phyloP scores from a whole-genome alignment of 495 filamentous ascomycete genomes.

The Penicillium goetzii region DNA sequence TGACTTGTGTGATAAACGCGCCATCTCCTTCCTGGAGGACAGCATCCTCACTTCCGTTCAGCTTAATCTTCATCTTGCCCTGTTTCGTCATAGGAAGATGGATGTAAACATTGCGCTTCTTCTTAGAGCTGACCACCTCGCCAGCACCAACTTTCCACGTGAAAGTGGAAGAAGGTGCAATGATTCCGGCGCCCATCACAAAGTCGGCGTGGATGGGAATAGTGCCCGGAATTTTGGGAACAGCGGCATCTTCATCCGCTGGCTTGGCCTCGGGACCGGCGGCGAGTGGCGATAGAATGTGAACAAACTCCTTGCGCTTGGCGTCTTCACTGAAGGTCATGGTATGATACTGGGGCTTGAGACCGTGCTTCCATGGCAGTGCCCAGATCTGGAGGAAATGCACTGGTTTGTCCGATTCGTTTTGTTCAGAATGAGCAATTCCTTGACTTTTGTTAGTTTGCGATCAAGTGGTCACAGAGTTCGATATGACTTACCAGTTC shows the following conservation, averaged over 20 bases:
- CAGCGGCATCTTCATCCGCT: conserved; percentile 60
- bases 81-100: conserved; percentile 76
- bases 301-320: conserved; percentile 68
- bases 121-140: conserved; percentile 43
- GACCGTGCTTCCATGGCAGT: conserved; percentile 66
- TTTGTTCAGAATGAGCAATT: conserved; percentile 77
- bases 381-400: conserved; percentile 88
- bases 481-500: conserved; percentile 52
- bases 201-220: conserved; percentile 83
- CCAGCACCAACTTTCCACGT: conserved; percentile 64
- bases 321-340: conserved; percentile 65
- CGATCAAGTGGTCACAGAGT: not conserved
- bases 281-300: conserved; percentile 71
- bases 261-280: conserved; percentile 60
- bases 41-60: conserved; percentile 64
- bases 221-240: conserved; percentile 58
- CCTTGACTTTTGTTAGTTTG: conserved; percentile 41
- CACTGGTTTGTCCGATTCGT: conserved; percentile 65
- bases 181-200: conserved; percentile 72
- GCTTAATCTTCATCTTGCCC: conserved; percentile 66
- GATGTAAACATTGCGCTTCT: conserved; percentile 70
- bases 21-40: conserved; percentile 74
- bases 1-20: conserved; percentile 61
- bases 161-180: conserved; percentile 57
- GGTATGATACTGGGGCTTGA: conserved; percentile 73